phyloP scores from a whole-genome alignment of 345 rosid species.

The Salix purpurea region DNA sequence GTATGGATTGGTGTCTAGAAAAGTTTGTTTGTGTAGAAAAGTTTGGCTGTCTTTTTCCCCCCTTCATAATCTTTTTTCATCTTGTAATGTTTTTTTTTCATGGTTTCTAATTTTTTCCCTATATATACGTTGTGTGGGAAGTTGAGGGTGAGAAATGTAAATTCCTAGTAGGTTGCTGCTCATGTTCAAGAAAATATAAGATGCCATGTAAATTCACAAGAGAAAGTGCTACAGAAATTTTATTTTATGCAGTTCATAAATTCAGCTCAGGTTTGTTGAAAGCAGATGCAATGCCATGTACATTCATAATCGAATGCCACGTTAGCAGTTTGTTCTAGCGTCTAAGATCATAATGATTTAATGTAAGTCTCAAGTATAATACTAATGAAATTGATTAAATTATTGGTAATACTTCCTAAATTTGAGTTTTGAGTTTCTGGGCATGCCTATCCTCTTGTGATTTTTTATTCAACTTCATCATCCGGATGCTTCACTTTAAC shows the following conservation, averaged over 20 bases:
- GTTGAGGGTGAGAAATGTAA: slow-evolving; percentile 53
- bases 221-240: slow-evolving; percentile 13
- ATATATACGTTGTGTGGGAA: slow-evolving; percentile 31
- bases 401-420: not conserved
- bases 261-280: slow-evolving; percentile 15
- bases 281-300: slow-evolving; percentile 18
- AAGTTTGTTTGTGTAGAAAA: slow-evolving; percentile 8
- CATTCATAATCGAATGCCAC: not conserved
- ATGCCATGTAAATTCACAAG: slow-evolving; percentile 33
- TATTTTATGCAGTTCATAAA: not conserved
- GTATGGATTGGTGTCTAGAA: slow-evolving; percentile 13
- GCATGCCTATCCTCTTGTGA: not conserved
- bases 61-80: not conserved
- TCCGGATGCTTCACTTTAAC: not conserved
- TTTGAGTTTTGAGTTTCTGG: not conserved
- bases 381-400: not conserved
- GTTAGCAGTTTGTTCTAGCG: not conserved
- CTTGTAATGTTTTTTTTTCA: not conserved
- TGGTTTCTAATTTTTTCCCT: slow-evolving; percentile 17
- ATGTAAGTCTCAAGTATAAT: not conserved
- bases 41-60: slow-evolving; percentile 21
- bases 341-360: not conserved
- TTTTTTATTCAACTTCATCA: not conserved
- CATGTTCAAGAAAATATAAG: slow-evolving; percentile 12
- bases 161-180: slow-evolving; percentile 48